These are phyloP conservation scores for Cercis canadensis DNA, from an alignment of 306 rosid species.

Conservation along the genomic window DNA sequence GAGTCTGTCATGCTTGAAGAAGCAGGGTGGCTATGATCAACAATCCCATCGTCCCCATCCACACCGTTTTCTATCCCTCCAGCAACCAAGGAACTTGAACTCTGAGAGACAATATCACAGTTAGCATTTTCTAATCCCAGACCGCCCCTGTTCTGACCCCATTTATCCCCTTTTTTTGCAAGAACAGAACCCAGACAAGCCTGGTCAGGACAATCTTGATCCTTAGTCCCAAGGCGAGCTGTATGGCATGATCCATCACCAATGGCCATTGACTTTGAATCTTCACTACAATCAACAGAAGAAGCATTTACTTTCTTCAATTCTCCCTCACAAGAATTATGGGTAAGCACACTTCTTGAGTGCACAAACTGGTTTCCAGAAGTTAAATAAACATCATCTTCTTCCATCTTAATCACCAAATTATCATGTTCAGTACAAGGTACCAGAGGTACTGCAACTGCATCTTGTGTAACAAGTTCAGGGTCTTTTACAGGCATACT, in stretches of 20 bases:
- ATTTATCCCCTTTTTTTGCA: conserved; percentile 33
- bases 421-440: conserved; percentile 40
- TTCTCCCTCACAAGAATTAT: conserved; percentile 37
- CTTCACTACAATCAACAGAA: conserved; percentile 44
- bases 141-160: conserved; percentile 34
- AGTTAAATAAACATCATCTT: conserved; percentile 40
- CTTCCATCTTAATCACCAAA: conserved; percentile 55
- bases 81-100: conserved; percentile 52
- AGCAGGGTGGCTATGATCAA: conserved; percentile 54
- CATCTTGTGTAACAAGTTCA: conserved; percentile 34
- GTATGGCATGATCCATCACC: too few relatives aligned
- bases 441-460: conserved; percentile 35
- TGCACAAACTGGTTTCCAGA: conserved; percentile 21
- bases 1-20: conserved; percentile 71
- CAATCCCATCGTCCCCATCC: conserved; percentile 47
- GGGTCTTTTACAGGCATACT: conserved; percentile 38
- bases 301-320: conserved; percentile 41
- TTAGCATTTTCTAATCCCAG: conserved; percentile 41
- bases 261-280: conserved; percentile 51
- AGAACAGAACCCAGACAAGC: conserved; percentile 36
- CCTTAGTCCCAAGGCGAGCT: too few relatives aligned
- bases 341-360: conserved; percentile 33
- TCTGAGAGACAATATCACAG: conserved; percentile 41
- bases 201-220: too few relatives aligned
- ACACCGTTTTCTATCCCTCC: conserved; percentile 46